phyloP scores from a whole-genome alignment of 2,329 filamentous ascomycete species.

The Microdochium nivale region DNA sequence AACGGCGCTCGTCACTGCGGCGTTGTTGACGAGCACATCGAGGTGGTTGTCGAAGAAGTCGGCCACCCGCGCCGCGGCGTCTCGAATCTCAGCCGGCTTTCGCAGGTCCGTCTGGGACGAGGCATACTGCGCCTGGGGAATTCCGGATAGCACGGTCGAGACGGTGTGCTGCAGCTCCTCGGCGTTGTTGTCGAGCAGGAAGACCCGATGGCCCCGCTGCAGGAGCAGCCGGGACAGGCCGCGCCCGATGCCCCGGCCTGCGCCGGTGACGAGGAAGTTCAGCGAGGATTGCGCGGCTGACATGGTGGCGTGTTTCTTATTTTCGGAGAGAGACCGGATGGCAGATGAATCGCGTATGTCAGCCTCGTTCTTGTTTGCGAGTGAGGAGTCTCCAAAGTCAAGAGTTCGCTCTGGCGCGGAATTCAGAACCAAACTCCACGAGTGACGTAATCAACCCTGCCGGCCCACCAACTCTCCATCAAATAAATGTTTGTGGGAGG shows the following conservation, averaged over 20 bases:
- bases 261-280: constrained; percentile 26
- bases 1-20: constrained; percentile 26
- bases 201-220: constrained; percentile 26
- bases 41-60: constrained; percentile 24
- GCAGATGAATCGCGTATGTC: too few relatives aligned
- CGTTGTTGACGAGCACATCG: constrained; percentile 33
- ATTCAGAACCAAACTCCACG: too few relatives aligned
- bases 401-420: too few relatives aligned
- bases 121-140: constrained; percentile 16
- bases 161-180: constrained; percentile 27
- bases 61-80: constrained; percentile 17
- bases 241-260: constrained; percentile 26
- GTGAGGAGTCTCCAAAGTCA: too few relatives aligned
- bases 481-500: too few relatives aligned
- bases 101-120: neutral
- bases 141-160: constrained; percentile 18
- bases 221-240: constrained; percentile 26
- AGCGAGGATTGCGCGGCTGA: neutral
- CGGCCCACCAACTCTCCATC: too few relatives aligned
- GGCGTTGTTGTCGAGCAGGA: constrained; percentile 27
- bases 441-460: too few relatives aligned
- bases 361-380: too few relatives aligned
- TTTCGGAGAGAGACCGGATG: too few relatives aligned
- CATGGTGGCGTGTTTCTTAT: neutral
- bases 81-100: constrained; percentile 12